A percentile compares a stretch with the other conserved stretches of the same genome.
Conservation (phyloP, 768 basidiomycete genomes). For the Mycena haematopus region DNA sequence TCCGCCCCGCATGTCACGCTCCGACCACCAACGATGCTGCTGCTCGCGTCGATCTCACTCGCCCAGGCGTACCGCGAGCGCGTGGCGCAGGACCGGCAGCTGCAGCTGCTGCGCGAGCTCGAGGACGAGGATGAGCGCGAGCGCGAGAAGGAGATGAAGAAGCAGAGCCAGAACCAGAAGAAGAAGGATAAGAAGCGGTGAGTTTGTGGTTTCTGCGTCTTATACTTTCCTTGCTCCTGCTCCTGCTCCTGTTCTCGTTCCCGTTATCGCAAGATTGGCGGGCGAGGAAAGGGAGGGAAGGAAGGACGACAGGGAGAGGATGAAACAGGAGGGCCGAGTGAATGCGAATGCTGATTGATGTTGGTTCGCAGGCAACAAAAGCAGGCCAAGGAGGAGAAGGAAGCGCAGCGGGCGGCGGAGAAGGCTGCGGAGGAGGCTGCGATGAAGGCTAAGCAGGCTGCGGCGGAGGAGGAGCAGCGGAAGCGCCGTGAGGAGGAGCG, state of each 20-base stretch:
- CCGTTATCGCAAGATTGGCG: too few relatives aligned
- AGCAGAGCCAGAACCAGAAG: conserved; percentile 96
- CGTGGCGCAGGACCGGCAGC: conserved; percentile 93
- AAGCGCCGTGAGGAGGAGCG: conserved; percentile 90
- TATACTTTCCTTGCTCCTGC: conserved; percentile 8
- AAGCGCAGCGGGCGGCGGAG: conserved; percentile 87
- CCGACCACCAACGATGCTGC: conserved; percentile 51
- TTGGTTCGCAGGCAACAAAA: conserved; percentile 77
- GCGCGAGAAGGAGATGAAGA: conserved; percentile 91
- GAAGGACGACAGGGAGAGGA: too few relatives aligned
- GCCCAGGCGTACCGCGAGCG: conserved; percentile 89
- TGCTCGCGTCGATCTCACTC: conserved; percentile 47
- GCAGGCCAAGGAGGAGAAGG: conserved; percentile 90
- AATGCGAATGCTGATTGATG: background rate
- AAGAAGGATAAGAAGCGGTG: conserved; percentile 97
- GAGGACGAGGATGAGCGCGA: conserved; percentile 92
- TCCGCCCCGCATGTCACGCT: background rate
- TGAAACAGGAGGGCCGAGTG: too few relatives aligned
- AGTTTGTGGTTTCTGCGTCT: conserved; percentile 35
- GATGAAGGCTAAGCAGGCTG: conserved; percentile 73
- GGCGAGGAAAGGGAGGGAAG: background rate
- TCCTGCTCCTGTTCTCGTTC: too few relatives aligned
- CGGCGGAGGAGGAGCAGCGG: conserved; percentile 80
- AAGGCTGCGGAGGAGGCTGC: conserved; percentile 88
- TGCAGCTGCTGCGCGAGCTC: conserved; percentile 91